Percentiles rank a stretch among this genome's conserved stretches.
Evolutionary conservation across 2,329 filamentous ascomycete species (phyloP).

Genomic region (Pseudogymnoascus verrucosus): DNA sequence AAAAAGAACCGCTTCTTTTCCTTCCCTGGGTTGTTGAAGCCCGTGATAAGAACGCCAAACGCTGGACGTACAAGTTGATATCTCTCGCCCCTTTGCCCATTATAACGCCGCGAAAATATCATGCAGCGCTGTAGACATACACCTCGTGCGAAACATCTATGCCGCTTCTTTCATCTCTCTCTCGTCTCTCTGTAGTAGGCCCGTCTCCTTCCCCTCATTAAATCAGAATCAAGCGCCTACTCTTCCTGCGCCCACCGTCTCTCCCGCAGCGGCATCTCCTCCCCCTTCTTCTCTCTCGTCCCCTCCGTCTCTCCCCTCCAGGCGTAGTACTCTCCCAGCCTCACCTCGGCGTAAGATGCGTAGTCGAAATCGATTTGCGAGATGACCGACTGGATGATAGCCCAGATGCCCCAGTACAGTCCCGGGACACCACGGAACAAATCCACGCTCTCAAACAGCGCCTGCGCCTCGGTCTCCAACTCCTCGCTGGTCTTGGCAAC

Average conservation of each 20-base stretch:
- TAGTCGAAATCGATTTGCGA: slow-evolving; percentile 97
- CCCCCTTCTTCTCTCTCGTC: slow-evolving; percentile 43
- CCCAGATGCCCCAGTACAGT: slow-evolving; percentile 91
- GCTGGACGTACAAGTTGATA: slow-evolving; percentile 8
- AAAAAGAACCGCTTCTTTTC: slow-evolving; percentile 4
- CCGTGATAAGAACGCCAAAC: slow-evolving; percentile 7
- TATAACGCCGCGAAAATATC: slow-evolving; percentile 1
- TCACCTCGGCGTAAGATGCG: slow-evolving; percentile 75
- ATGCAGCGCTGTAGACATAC: slow-evolving; percentile 3
- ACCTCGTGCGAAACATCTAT: slow-evolving; percentile 2
- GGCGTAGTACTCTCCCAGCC: slow-evolving; percentile 85
- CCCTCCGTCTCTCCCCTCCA: slow-evolving; percentile 73
- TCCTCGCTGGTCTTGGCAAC: slow-evolving; percentile 33
- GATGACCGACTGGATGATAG: slow-evolving; percentile 86
- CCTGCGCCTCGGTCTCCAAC: slow-evolving; percentile 55
- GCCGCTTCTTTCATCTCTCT: neutral
- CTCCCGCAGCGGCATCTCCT: slow-evolving; percentile 67
- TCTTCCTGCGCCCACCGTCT: slow-evolving; percentile 54
- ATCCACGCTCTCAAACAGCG: slow-evolving; percentile 75
- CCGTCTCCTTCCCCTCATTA: neutral
- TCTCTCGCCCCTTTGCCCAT: slow-evolving; percentile 6
- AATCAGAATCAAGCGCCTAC: slow-evolving; percentile 7
- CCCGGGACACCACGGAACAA: slow-evolving; percentile 81
- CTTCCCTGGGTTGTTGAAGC: slow-evolving; percentile 10
- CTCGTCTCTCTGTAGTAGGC: neutral